These are phyloP conservation scores for Triticum urartu DNA, from an alignment of 176 grass and related monocot genomes.

Conservation along the genomic window DNA sequence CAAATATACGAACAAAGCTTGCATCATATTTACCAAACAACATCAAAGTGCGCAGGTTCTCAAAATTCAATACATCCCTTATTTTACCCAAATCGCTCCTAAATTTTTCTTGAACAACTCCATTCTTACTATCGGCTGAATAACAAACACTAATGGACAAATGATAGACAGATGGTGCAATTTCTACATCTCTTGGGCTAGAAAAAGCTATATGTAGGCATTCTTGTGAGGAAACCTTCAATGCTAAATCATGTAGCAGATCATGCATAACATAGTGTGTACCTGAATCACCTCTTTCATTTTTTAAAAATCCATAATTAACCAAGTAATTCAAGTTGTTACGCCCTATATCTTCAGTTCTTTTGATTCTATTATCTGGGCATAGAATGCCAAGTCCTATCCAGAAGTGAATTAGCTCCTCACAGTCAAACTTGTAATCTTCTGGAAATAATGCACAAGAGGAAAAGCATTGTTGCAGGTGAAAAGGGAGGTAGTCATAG, in stretches of 20 bases:
- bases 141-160: not conserved
- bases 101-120: too few species aligned
- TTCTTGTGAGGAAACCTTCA: not conserved
- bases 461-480: conserved; percentile 27
- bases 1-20: too few species aligned
- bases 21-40: too few species aligned
- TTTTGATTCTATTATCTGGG: not conserved
- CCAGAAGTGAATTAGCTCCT: conserved; percentile 29
- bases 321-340: not conserved
- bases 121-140: too few species aligned
- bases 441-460: conserved; percentile 30
- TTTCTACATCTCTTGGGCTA: not conserved
- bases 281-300: not conserved
- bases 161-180: not conserved
- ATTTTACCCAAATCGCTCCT: too few species aligned
- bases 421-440: not conserved
- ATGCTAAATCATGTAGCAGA: not conserved
- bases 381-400: conserved; percentile 4
- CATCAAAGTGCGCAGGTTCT: too few species aligned
- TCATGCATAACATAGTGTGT: conserved; percentile 4
- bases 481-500: conserved; percentile 25
- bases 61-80: too few species aligned
- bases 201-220: not conserved
- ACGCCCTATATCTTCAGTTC: not conserved
- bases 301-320: not conserved